Conservation (phyloP, 2,329 filamentous ascomycete genomes). For the Didymella segeticola region DNA sequence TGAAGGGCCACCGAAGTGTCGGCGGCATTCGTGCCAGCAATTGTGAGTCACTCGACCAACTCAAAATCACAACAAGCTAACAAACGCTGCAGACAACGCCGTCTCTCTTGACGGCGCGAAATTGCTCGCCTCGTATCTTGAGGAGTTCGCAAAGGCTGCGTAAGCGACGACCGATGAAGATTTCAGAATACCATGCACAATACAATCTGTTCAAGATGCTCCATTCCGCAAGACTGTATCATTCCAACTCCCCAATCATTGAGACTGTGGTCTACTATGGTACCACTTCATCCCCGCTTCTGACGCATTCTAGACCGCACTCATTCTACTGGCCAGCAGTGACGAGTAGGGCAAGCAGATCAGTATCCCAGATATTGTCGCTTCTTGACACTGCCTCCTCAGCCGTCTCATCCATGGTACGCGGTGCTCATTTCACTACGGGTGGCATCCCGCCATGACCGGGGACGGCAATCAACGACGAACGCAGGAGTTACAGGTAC, state of each 20-base stretch:
- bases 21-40: conserved; percentile 87
- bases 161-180: conserved; percentile 16
- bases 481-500: too few species aligned
- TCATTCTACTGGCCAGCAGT: neutral
- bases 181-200: conserved; percentile 7
- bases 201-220: conserved; percentile 5
- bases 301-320: conserved; percentile 3
- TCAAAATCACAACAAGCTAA: neutral
- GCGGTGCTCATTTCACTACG: neutral
- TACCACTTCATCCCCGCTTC: neutral
- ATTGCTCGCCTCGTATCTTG: conserved; percentile 71
- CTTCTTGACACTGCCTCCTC: neutral
- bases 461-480: neutral
- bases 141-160: conserved; percentile 60
- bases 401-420: neutral
- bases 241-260: neutral
- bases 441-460: neutral
- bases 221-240: neutral
- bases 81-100: conserved; percentile 68
- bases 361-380: neutral
- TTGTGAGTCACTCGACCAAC: conserved; percentile 55
- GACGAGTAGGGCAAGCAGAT: neutral
- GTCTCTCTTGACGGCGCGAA: conserved; percentile 72
- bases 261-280: neutral
- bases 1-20: conserved; percentile 89